Evolutionary conservation across 805 yeast species (phyloP), one percentile per base, ranked within the genome.

Genomic region (Saccharomycopsis javanensis): DNA sequence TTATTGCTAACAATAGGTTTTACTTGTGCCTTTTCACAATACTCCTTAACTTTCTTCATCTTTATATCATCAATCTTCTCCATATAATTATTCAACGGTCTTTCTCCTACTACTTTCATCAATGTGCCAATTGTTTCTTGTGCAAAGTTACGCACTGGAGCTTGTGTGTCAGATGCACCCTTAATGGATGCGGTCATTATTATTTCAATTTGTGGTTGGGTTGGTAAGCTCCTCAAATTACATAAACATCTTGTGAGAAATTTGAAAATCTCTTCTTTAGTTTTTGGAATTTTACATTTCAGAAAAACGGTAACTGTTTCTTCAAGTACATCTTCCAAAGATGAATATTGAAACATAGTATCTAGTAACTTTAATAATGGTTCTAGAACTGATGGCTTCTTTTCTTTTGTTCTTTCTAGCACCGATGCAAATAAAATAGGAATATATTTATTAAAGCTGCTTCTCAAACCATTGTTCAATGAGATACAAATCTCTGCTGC

Each of bases 351-450:
- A 62, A 83, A 86, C 3, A 86, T 75, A 0, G 86, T 79, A 67
- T 84, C 86, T 55, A 91, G 72, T 0, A 92, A 84, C 27, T 68
- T 70, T 18, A 75, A 73, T n/a, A 92, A 72, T 0, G 94, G 85
- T 25, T 84, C 90, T 1, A 86, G 73, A 0, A 89, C 94, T 2
- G 84, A 73, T 27, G 79, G 83, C 65, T 92, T 92, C 73, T 87
- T 90, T 68, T 94, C 99, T 66, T 89, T 91, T 13, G 88, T 80
- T 64, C 97, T 78, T 62, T 89, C 97, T 48, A 94, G 69, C 57
- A 87, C 69, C 0, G 94, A 83, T 2, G 71, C 69, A 27, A 88
- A 72, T 1, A 88, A 77, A 1, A 76, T 64, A 0, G 73, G 58
- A 50, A 74, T 77, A 67, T 86, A 85, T 60, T 73, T 77, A 23